Conservation (phyloP, 495 filamentous ascomycete genomes). For the Podospora comata region DNA sequence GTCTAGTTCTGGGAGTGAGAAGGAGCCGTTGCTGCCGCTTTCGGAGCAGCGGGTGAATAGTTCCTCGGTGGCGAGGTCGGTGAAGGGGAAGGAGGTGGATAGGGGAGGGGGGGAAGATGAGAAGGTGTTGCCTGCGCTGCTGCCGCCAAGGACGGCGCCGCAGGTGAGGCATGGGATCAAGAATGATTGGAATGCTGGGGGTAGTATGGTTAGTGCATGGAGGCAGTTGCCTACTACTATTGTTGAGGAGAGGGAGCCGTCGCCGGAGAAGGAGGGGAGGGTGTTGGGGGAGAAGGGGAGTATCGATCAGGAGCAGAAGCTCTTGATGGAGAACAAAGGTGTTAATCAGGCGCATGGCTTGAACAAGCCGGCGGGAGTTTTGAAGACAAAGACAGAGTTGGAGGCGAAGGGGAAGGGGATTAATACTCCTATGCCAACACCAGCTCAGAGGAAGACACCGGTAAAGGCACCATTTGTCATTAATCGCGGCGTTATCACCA, state of each 20-base stretch:
- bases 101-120: neutral
- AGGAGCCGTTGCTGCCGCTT: neutral
- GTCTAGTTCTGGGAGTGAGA: neutral
- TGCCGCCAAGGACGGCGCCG: constrained; percentile 6
- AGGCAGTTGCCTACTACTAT: constrained; percentile 26
- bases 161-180: constrained; percentile 18
- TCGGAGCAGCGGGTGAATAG: neutral
- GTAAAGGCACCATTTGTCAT: neutral
- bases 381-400: neutral
- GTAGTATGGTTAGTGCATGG: neutral
- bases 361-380: neutral
- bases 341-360: neutral
- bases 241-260: constrained; percentile 34
- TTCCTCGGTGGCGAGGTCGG: neutral
- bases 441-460: neutral
- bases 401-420: constrained; percentile 1
- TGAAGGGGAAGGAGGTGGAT: constrained; percentile 1
- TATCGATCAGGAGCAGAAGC: neutral
- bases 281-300: neutral
- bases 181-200: constrained; percentile 9
- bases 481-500: too few relatives aligned
- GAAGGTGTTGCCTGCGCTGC: constrained; percentile 15
- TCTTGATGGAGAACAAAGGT: neutral
- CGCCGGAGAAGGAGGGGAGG: constrained; percentile 9
- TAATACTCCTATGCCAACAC: neutral